phyloP scores from a whole-genome alignment of 768 basidiomycete genomes.

The Collybia mongolica region DNA sequence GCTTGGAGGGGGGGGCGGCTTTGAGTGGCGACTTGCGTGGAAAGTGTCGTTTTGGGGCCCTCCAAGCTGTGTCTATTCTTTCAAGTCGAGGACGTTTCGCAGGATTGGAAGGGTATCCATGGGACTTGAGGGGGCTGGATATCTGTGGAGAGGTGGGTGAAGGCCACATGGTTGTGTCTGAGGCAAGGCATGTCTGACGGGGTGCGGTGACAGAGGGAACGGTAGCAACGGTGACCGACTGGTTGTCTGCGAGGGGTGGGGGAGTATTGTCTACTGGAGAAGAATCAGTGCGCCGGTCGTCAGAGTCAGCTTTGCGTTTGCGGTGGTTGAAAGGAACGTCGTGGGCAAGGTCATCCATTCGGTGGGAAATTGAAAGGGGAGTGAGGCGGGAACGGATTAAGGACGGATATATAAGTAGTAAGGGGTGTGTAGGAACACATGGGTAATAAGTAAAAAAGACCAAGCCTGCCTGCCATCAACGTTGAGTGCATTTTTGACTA shows the following conservation, averaged over 20 bases:
- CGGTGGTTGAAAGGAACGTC: slow-evolving; percentile 50
- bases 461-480: slow-evolving; percentile 4
- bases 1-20: slow-evolving; percentile 8
- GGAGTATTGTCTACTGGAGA: slow-evolving; percentile 25
- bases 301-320: slow-evolving; percentile 67
- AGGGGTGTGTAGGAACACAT: slow-evolving; percentile 42
- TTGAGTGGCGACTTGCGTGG: slow-evolving; percentile 14
- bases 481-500: slow-evolving; percentile 8
- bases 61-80: slow-evolving; percentile 26
- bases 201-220: slow-evolving; percentile 26
- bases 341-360: slow-evolving; percentile 66
- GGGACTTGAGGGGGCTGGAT: slow-evolving; percentile 28
- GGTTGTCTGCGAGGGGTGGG: slow-evolving; percentile 14
- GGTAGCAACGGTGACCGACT: slow-evolving; percentile 8
- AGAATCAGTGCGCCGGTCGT: slow-evolving; percentile 39
- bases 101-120: slow-evolving; percentile 18
- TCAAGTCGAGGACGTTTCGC: slow-evolving; percentile 43
- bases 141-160: slow-evolving; percentile 29
- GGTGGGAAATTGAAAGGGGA: slow-evolving; percentile 16
- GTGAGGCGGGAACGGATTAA: slow-evolving; percentile 8
- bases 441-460: slow-evolving; percentile 18
- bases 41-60: slow-evolving; percentile 15
- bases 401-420: slow-evolving; percentile 26
- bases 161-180: slow-evolving; percentile 26
- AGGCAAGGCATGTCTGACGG: slow-evolving; percentile 37